Evolutionary conservation across 495 filamentous ascomycete genomes (phyloP), one percentile per base, ranked within the genome.

Genomic region (Haplographium delicatum): DNA sequence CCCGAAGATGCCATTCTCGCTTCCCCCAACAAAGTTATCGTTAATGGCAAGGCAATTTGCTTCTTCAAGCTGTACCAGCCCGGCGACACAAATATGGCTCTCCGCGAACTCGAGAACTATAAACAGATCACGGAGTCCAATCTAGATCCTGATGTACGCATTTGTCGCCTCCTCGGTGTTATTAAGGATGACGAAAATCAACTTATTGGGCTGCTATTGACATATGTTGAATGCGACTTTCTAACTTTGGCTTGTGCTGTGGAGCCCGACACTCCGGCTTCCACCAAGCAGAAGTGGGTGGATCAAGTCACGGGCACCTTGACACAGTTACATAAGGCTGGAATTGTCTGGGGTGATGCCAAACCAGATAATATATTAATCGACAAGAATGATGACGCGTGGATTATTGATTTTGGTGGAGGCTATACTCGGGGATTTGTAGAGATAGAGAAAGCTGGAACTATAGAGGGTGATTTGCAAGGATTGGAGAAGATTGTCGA

Each of bases 301-400:
- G 39, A 55, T 50, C 45, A 55, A 31, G 38, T 50, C 35, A 49
- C 38, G 23, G 25, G 19, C 4, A 53, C 34, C 4, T 31, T 53
- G 20, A 23, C 46, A 15, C 44, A 53, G 43, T 35, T 66, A 18
- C 59, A 64, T 56, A 47, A 54, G 34, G 53, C 26, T 48, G 47
- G 47, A 28, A 60, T 66, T 39, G 47, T 64, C 37, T 66, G 63
- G 62, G 63, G 61, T 53, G 62, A 66, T 55, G 62, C 54, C 33
- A 66, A 66, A 48, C 44, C 59, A 47, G 59, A 56, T 47, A 63
- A 65, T 52, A 53, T 62, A 30, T 45, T 65, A 38, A 56, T 63
- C 31, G 59, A 65, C 52, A 47, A 43, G 56, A 26, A 59, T 44
- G 53, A 54, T 49, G 46, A 64, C 37, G 61, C 61, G 24, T 66